Evolutionary conservation across 768 basidiomycete species (phyloP).

Genomic region (Mrakia frigida): DNA sequence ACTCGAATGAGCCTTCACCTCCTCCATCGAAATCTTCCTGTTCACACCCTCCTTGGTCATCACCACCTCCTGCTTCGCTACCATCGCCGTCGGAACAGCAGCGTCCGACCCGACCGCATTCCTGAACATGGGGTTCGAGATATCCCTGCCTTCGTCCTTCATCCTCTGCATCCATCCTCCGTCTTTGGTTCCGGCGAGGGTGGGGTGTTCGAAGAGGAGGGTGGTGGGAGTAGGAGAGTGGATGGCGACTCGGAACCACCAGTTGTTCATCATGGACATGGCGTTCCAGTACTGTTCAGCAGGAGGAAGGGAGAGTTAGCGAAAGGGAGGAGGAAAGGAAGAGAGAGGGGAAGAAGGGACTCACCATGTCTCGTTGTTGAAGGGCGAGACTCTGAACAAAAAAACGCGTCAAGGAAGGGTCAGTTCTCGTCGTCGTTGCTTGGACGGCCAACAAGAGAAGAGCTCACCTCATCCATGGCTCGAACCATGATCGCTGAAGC

Average conservation of each 20-base stretch:
- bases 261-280: slow-evolving; percentile 57
- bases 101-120: slow-evolving; percentile 19
- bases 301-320: background rate
- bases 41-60: slow-evolving; percentile 52
- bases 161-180: slow-evolving; percentile 63
- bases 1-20: slow-evolving; percentile 47
- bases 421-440: no score
- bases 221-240: slow-evolving; percentile 43
- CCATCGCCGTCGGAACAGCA: slow-evolving; percentile 7
- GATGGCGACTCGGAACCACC: slow-evolving; percentile 57
- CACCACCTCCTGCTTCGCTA: slow-evolving; percentile 37
- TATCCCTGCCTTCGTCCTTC: slow-evolving; percentile 50
- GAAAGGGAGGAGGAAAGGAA: background rate
- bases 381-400: slow-evolving; percentile 42
- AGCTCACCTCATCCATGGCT: slow-evolving; percentile 52
- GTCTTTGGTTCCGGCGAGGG: slow-evolving; percentile 49
- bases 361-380: slow-evolving; percentile 52
- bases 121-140: slow-evolving; percentile 48
- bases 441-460: background rate
- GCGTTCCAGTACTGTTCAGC: slow-evolving; percentile 49
- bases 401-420: background rate
- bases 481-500: slow-evolving; percentile 51
- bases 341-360: slow-evolving; percentile 39
- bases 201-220: slow-evolving; percentile 58
- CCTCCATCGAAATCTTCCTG: slow-evolving; percentile 49